Percentiles rank a stretch among this genome's conserved stretches.
These are phyloP conservation scores for Termitomyces sp. DNA, from an alignment of 768 basidiomycete genomes.

Conservation along the genomic window DNA sequence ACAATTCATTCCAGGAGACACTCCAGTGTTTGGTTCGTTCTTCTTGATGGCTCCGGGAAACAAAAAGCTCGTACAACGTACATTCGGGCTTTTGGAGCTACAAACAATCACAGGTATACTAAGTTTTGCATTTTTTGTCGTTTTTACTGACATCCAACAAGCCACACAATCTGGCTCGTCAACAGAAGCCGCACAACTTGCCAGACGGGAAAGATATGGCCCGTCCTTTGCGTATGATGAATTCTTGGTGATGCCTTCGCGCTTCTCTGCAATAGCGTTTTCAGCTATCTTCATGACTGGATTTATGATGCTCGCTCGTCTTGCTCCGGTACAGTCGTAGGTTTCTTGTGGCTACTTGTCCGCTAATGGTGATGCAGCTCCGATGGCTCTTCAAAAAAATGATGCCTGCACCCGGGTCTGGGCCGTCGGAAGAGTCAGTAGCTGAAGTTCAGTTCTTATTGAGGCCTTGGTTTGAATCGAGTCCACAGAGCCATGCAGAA, in stretches of 20 bases:
- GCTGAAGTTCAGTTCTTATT: not conserved
- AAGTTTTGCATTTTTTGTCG: not conserved
- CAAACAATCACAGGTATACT: constrained; percentile 20
- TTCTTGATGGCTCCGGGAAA: constrained; percentile 41
- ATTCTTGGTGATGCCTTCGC: constrained; percentile 40
- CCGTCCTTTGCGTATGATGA: constrained; percentile 74
- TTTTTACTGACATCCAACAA: not conserved
- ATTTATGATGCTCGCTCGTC: constrained; percentile 24
- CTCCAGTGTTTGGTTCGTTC: constrained; percentile 26
- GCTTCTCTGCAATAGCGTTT: constrained; percentile 33
- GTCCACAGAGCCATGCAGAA: constrained; percentile 44
- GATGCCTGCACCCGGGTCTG: constrained; percentile 50
- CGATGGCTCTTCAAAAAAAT: constrained; percentile 52
- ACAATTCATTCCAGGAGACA: constrained; percentile 31
- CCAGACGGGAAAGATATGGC: constrained; percentile 48
- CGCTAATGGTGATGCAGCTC: constrained; percentile 28
- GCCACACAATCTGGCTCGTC: not conserved
- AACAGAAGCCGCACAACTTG: constrained; percentile 9
- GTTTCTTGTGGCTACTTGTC: not conserved
- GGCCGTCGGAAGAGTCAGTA: constrained; percentile 62
- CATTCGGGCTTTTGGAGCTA: constrained; percentile 39
- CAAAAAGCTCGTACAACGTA: constrained; percentile 38
- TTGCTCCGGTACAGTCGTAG: constrained; percentile 34
- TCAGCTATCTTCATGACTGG: constrained; percentile 32
- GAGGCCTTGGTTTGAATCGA: not conserved